Percentiles rank a stretch among this genome's conserved stretches.
Evolutionary conservation across 345 rosid species (phyloP).

Genomic region (Populus davidiana): DNA sequence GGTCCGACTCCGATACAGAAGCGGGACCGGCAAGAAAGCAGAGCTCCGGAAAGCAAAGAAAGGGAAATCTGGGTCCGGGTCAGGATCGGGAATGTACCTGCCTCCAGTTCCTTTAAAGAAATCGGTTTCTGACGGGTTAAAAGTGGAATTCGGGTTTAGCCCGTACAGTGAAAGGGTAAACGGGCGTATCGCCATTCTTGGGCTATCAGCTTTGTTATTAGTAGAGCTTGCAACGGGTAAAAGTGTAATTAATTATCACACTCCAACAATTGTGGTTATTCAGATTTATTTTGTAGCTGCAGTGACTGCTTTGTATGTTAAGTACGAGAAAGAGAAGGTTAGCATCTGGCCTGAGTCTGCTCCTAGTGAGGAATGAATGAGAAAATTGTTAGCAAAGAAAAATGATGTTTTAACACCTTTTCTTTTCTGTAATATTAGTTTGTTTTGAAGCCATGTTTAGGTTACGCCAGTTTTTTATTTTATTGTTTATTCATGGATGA

Average conservation of each 20-base stretch:
- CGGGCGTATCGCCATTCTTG: conserved; percentile 69
- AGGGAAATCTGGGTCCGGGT: conserved; percentile 33
- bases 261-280: conserved; percentile 63
- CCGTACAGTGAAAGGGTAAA: conserved; percentile 68
- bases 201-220: conserved; percentile 64
- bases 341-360: conserved; percentile 66
- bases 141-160: conserved; percentile 78
- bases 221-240: conserved; percentile 93
- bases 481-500: too few species aligned
- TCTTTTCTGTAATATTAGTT: too few species aligned
- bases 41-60: conserved; percentile 67
- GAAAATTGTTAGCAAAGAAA: not conserved
- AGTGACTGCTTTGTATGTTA: conserved; percentile 55
- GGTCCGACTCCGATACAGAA: conserved; percentile 61
- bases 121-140: conserved; percentile 59
- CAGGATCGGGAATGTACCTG: conserved; percentile 43
- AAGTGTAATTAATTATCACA: conserved; percentile 69
- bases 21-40: conserved; percentile 84
- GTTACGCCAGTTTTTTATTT: not conserved
- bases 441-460: not conserved
- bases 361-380: not conserved
- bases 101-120: conserved; percentile 78
- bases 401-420: not conserved
- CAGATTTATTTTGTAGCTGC: conserved; percentile 76
- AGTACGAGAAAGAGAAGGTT: conserved; percentile 71